Evolutionary conservation across 2,329 filamentous ascomycete genomes (phyloP).

Genomic region (Beauveria asiatica): DNA sequence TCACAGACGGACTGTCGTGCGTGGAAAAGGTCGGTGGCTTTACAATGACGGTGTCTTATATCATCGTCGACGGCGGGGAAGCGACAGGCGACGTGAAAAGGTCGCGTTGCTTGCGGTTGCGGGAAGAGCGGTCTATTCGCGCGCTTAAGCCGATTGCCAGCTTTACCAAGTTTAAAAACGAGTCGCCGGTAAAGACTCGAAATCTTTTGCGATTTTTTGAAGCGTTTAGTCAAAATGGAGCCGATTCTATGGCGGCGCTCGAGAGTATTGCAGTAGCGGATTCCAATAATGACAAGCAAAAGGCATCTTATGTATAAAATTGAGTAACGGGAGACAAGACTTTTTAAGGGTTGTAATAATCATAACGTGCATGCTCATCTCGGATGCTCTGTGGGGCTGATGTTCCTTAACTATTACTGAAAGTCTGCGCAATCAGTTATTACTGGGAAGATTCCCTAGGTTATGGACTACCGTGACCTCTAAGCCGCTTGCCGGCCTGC

Average conservation of each 20-base stretch:
- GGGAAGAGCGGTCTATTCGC: not conserved
- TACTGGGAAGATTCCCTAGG: too few relatives aligned
- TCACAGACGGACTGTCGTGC: not conserved
- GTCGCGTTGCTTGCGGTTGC: not conserved
- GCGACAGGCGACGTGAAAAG: too few relatives aligned
- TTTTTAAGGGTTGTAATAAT: too few relatives aligned
- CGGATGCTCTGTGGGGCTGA: too few relatives aligned
- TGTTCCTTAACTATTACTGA: too few relatives aligned
- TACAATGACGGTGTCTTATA: slow-evolving; percentile 1
- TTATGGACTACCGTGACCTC: too few relatives aligned
- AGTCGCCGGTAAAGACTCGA: not conserved
- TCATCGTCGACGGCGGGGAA: not conserved
- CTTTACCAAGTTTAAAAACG: not conserved
- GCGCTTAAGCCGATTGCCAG: not conserved
- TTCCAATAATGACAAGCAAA: not conserved
- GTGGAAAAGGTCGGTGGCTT: slow-evolving; percentile 1
- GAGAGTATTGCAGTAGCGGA: not conserved
- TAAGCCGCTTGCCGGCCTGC: too few relatives aligned
- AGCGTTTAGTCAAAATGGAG: not conserved
- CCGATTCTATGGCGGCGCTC: not conserved
- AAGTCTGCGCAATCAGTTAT: too few relatives aligned
- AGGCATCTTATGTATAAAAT: not conserved
- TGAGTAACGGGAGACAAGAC: too few relatives aligned
- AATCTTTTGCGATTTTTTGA: not conserved
- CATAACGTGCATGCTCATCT: too few relatives aligned